phyloP scores from a whole-genome alignment of 108 stramenopile genomes.

The Asterionellopsis glacialis region DNA sequence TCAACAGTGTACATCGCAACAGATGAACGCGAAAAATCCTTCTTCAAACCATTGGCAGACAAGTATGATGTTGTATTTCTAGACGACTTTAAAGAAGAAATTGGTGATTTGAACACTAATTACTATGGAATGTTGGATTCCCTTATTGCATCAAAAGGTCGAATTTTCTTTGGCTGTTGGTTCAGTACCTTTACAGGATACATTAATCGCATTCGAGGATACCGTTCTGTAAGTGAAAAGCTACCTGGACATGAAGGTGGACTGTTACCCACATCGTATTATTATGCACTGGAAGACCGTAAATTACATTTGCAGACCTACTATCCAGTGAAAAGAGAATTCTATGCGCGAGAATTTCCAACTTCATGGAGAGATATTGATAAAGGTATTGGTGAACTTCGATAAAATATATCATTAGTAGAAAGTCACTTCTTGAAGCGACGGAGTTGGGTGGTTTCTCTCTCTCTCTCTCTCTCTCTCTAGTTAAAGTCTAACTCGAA shows the following conservation, averaged over 20 bases:
- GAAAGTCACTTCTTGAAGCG: no score
- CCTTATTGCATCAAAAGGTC: conserved; percentile 50
- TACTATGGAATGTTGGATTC: conserved; percentile 72
- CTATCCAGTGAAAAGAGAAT: conserved; percentile 25
- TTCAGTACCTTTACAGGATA: conserved; percentile 71
- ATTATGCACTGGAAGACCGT: conserved; percentile 32
- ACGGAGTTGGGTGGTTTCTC: no score
- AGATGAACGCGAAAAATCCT: conserved; percentile 56
- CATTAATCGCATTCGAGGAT: conserved; percentile 78
- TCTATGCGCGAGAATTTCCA: conserved; percentile 55
- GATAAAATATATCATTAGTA: no score
- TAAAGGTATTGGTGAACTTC: conserved; percentile 20
- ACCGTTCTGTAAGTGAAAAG: conserved; percentile 49
- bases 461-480: no score
- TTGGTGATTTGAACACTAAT: conserved; percentile 49
- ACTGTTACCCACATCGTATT: conserved; percentile 42
- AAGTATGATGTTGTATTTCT: conserved; percentile 55
- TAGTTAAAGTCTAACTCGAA: no score
- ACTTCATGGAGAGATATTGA: conserved; percentile 82
- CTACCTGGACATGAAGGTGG: conserved; percentile 53
- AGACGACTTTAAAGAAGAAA: conserved; percentile 53
- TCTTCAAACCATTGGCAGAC: conserved; percentile 53
- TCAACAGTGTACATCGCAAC: conserved; percentile 65
- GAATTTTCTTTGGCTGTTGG: conserved; percentile 62
- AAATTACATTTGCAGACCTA: conserved; percentile 33